Base-by-base conservation (phyloP, 2,329 filamentous ascomycete genomes). In the Sporothrix pseudoabietina region DNA sequence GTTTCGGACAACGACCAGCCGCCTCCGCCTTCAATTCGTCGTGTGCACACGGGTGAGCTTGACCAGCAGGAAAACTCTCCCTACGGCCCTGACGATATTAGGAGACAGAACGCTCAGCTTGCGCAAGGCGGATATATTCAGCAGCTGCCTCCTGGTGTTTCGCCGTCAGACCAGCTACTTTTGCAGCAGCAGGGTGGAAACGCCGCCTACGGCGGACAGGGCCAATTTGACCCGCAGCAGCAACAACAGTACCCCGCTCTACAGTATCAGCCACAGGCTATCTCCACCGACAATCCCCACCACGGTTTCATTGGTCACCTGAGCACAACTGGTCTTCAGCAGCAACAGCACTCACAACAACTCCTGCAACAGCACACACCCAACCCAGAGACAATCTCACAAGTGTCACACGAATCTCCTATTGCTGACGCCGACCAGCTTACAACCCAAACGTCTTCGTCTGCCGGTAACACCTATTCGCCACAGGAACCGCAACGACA, bases 351-450 rank as follows among this genome's bases (percentile, higher is more conserved):
- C 52, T 22, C 22, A 30, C 35, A 35, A 35, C 35, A 35, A 35
- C 63, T 41, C 35, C 32, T 66, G 52, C 54, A 61, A 30, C 73
- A 72, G 49, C 83, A 84, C 75, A 82, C 81, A 52, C 82, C 82
- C 72, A 90, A 89, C 77, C 81, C 87, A 39, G 89, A 91, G 79
- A 89, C 88, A 5, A 80, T 88, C 52, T 90, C 88, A 7, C 88
- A 90, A 79, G 79, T 89, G 76, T 91, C 89, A 78, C 85, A 87
- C 83, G 89, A 91, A 74, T 90, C 88, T 47, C 86, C 85, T 49
- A 79, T 85, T 22, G 82, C 83, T 57, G 87, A 89, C 75, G 82
- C 82, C 54, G 87, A 87, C 74, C 81, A 82, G 72, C 78, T 78
- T 47, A 82, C 84, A 70, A 79, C 81, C 66, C 84, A 85, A 75